Evolutionary conservation across 2,329 filamentous ascomycete species (phyloP).

Genomic region (Cordyceps pruinosa): DNA sequence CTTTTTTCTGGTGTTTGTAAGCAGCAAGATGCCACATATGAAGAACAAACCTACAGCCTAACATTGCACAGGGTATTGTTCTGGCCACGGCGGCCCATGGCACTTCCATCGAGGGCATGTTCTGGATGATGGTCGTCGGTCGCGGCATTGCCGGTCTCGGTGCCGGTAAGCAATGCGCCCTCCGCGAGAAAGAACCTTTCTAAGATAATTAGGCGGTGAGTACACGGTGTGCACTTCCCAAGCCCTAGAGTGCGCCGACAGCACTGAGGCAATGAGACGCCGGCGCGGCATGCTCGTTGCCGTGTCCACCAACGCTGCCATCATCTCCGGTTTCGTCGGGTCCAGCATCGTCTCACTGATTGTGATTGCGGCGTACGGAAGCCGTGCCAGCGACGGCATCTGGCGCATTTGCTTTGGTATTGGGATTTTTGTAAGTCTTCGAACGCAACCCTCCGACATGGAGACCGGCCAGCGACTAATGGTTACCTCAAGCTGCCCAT

Average conservation of each 20-base stretch:
- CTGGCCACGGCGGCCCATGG: conserved; percentile 37
- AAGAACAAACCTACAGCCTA: neutral
- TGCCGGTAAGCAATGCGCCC: conserved; percentile 17
- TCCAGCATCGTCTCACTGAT: conserved; percentile 38
- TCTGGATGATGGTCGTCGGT: conserved; percentile 43
- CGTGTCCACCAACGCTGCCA: conserved; percentile 37
- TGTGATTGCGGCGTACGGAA: conserved; percentile 31
- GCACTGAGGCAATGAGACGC: conserved; percentile 19
- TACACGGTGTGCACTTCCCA: conserved; percentile 23
- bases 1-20: conserved; percentile 33
- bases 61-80: conserved; percentile 24
- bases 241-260: conserved; percentile 23
- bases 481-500: conserved; percentile 28
- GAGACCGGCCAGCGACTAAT: neutral
- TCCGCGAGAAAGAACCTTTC: neutral
- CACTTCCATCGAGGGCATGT: conserved; percentile 35
- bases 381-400: conserved; percentile 30
- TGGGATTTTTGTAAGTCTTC: conserved; percentile 11
- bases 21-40: neutral
- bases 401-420: conserved; percentile 32
- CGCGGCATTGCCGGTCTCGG: conserved; percentile 41
- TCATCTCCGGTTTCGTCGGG: conserved; percentile 29
- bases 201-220: conserved; percentile 16
- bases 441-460: neutral
- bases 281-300: conserved; percentile 24